Base-by-base conservation (phyloP, 176 grass and related monocot genomes). In the Bromus sterilis region DNA sequence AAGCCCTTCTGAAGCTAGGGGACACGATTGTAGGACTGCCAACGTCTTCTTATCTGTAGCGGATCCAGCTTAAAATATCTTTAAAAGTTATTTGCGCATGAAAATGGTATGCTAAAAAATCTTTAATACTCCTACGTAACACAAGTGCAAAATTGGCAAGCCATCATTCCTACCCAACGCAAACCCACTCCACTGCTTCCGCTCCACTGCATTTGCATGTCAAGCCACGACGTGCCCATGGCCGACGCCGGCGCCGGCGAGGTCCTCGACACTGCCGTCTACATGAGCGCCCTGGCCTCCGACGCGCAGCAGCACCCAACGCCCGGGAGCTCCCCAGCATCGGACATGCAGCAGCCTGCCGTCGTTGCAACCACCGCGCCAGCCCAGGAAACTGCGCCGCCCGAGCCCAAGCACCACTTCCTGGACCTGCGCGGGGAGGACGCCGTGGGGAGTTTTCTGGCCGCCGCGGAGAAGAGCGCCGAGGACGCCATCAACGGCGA, bases 321-420 rank as follows among this genome's bases (percentile, higher is more conserved):
- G 6, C 40, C 67, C 48, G 21, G 4, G 13, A 44, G 42, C 42
- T 11, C 42, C 42, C 42, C 15, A 13, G 42, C 43, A 1, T 2
- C 11, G 2, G 40, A 5, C 44, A 18, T 14, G 4, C 1, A 1
- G 42, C 42, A 3, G 13, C n/a, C n/a, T n/a, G n/a, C n/a, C n/a
- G n/a, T n/a, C 56, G 32, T 83, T 66, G 16, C 68, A 36, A 66
- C 76, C 76, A 88, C 87, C 30, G 48, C 18, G 39, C 87, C 80
- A 24, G 67, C 41, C 76, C 37, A 33, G 39, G 87, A 89, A 43
- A 40, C 28, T 48, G 11, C 39, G 5, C 20, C 49, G 5, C 9
- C 59, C 18, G 21, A 10, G 16, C 77, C 35, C 75, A 14, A n/a
- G 21, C 25, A 32, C 12, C 71, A 59, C 51, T 80, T 84, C 69